These are phyloP conservation scores for Talaromyces marneffei DNA, from an alignment of 2,329 filamentous ascomycete genomes.

Conservation along the genomic window DNA sequence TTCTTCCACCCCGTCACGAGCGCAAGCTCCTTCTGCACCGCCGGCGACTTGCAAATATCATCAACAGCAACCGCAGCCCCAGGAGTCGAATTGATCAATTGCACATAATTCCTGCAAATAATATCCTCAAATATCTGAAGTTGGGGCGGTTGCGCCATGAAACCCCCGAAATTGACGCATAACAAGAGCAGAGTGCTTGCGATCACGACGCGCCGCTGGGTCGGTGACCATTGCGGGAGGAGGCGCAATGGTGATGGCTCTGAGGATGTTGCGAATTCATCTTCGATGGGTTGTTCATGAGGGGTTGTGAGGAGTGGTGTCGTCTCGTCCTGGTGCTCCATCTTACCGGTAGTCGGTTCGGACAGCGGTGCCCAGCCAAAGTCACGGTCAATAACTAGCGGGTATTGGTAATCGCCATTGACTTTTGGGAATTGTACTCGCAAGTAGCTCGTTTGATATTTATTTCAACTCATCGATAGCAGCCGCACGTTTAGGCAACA, in stretches of 20 bases:
- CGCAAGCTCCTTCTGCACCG: slow-evolving; percentile 28
- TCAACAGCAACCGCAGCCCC: not conserved
- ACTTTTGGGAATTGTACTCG: not conserved
- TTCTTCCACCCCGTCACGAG: slow-evolving; percentile 26
- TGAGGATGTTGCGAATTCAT: not conserved
- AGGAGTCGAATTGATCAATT: not conserved
- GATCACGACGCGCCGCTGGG: slow-evolving; percentile 8
- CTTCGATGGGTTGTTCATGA: not conserved
- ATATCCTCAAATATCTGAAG: slow-evolving; percentile 25
- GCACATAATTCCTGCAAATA: slow-evolving; percentile 18
- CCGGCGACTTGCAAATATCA: slow-evolving; percentile 25
- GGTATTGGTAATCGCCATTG: too few species aligned
- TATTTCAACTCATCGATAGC: not conserved
- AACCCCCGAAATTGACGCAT: slow-evolving; percentile 20
- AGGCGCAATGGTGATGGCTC: not conserved
- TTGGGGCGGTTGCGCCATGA: slow-evolving; percentile 21
- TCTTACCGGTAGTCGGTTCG: not conserved
- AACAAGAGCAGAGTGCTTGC: slow-evolving; percentile 15
- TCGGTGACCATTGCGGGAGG: slow-evolving; percentile 6
- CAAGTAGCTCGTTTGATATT: not conserved
- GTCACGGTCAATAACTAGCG: too few species aligned
- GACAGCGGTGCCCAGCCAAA: too few species aligned
- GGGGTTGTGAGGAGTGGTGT: slow-evolving; percentile 6
- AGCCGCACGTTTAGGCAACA: not conserved
- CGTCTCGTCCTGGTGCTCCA: slow-evolving; percentile 5